Conservation (phyloP, 2,329 filamentous ascomycete species). For the Fusarium transvaalense region DNA sequence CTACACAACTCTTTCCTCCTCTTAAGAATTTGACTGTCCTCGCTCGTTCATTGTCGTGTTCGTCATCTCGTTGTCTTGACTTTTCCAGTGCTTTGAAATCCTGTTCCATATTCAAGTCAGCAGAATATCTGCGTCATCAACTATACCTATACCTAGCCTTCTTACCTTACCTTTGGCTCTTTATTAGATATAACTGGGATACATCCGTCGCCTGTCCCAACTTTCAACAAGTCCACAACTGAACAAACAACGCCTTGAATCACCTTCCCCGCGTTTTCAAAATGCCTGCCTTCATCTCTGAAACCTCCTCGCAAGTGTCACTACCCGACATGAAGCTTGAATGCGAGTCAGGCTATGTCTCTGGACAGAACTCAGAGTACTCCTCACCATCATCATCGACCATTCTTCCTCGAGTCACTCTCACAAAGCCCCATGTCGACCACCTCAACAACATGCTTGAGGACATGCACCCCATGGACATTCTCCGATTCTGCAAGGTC, state of each 20-base stretch:
- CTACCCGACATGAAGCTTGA: slow-evolving; percentile 59
- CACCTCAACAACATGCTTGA: slow-evolving; percentile 93
- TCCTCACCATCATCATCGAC: slow-evolving; percentile 52
- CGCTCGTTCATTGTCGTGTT: slow-evolving; percentile 31
- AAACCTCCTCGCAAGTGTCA: slow-evolving; percentile 57
- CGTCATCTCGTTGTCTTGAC: slow-evolving; percentile 36
- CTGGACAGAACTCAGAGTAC: slow-evolving; percentile 57
- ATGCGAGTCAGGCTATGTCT: slow-evolving; percentile 88
- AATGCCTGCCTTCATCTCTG: slow-evolving; percentile 54
- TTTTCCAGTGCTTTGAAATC: slow-evolving; percentile 39
- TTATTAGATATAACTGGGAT: slow-evolving; percentile 40
- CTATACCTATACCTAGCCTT: slow-evolving; percentile 20
- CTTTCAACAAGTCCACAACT: slow-evolving; percentile 42
- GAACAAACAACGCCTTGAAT: slow-evolving; percentile 19
- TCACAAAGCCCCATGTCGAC: slow-evolving; percentile 88
- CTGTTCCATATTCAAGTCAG: slow-evolving; percentile 41
- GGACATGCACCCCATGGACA: slow-evolving; percentile 88
- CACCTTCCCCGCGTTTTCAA: slow-evolving; percentile 45
- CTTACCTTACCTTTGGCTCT: slow-evolving; percentile 18
- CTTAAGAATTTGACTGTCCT: slow-evolving; percentile 47
- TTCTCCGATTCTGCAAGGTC: slow-evolving; percentile 91
- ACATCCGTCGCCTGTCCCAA: slow-evolving; percentile 27
- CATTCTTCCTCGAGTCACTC: slow-evolving; percentile 79
- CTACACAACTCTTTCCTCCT: slow-evolving; percentile 34
- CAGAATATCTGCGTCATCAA: slow-evolving; percentile 46